Evolutionary conservation across 2,329 filamentous ascomycete species (phyloP), one percentile per base, ranked within the genome.

Genomic region (Fusarium sp.): DNA sequence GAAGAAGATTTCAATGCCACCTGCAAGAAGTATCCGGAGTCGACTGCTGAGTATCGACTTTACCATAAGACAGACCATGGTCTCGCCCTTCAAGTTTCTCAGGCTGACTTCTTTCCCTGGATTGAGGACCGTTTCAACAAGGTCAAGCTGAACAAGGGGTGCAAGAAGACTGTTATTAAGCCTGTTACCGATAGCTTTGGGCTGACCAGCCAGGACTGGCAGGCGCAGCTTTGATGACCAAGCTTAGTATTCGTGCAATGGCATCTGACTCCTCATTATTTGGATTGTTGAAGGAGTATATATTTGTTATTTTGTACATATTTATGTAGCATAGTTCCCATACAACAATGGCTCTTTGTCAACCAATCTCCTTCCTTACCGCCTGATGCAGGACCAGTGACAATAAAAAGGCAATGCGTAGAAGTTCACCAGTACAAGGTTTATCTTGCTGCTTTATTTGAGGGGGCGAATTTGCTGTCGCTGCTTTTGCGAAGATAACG

Each of bases 1-100:
- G 68, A 44, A 5, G 66, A 70, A 2, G 68, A 70, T 6, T 70
- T 70, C 15, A 32, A 70, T 5, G 32, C 38, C 4, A 70, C 50
- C 2, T 70, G 68, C 39, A 55, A 70, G 36, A 45, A 60, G 7
- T 66, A 50, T 0, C 68, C 66, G 0, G 60, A 61, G 9, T 70
- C 68, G 0, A 60, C 41, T 28, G 68, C 61, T 10, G 54, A 60
- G 39, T 66, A 38, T 22, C 26, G 15, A 4, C 32, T 59, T 12
- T 70, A 53, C 4, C 60, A 62, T 8, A 45, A 38, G 11, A 51
- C 69, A 0, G 66, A 70, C 7, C 68, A 66, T 8, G 55, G 38
- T 7, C 22, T 42, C 14, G 38, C 45, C 5, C n/a, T 48, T 2
- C 11, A 26, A 6, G 64, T 35, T 39, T n/a, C 42, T 6, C 10